phyloP scores from a whole-genome alignment of 2,329 filamentous ascomycete species.

The Capronia coronata region DNA sequence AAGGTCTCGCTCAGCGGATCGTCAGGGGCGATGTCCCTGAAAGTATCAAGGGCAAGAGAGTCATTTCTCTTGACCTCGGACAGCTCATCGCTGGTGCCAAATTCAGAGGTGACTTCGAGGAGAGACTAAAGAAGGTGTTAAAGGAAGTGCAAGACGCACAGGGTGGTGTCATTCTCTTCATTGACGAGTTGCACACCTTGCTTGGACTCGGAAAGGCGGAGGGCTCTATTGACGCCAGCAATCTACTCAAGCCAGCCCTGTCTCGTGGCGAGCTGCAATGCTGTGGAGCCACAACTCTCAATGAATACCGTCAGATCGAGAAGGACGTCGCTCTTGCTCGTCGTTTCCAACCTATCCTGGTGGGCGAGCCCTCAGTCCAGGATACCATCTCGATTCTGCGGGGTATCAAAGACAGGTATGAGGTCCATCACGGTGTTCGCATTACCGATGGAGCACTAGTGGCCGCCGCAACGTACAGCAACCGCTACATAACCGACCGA shows the following conservation, averaged over 20 bases:
- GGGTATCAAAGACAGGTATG: conserved; percentile 96
- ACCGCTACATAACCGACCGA: conserved; percentile 92
- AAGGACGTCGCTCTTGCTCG: conserved; percentile 91
- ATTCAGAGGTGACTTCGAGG: conserved; percentile 92
- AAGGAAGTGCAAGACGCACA: conserved; percentile 86
- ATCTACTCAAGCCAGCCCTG: conserved; percentile 87
- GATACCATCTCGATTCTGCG: conserved; percentile 93
- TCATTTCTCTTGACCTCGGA: conserved; percentile 80
- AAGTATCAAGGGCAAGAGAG: conserved; percentile 88
- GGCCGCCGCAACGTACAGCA: conserved; percentile 83
- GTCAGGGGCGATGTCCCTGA: conserved; percentile 90
- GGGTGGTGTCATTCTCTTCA: conserved; percentile 86
- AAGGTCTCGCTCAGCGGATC: conserved; percentile 89
- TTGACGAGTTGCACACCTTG: conserved; percentile 88
- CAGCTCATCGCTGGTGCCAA: conserved; percentile 93
- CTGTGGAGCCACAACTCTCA: conserved; percentile 87
- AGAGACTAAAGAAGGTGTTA: conserved; percentile 81
- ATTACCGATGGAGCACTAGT: conserved; percentile 91
- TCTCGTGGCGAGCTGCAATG: conserved; percentile 89
- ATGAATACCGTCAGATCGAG: conserved; percentile 88
- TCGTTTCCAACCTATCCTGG: conserved; percentile 87
- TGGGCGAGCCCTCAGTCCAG: conserved; percentile 84
- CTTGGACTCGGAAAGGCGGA: conserved; percentile 91
- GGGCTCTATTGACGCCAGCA: conserved; percentile 93
- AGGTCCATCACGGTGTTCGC: conserved; percentile 91